These are phyloP conservation scores for Arthrocladium fulminans DNA, from an alignment of 2,329 filamentous ascomycete species.

Conservation along the genomic window DNA sequence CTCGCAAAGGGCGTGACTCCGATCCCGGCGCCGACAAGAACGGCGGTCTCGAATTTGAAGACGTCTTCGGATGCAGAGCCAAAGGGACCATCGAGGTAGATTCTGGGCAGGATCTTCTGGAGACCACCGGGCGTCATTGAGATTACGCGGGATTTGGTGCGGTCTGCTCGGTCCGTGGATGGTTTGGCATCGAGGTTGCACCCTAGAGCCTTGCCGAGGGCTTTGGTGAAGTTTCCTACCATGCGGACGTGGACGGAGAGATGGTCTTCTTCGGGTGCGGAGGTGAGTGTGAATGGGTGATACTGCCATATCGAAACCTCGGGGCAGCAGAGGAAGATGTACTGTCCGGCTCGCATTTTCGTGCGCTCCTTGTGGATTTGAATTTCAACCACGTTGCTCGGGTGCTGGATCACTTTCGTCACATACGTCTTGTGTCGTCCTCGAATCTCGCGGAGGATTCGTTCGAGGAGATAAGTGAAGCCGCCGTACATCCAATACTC, in stretches of 20 bases:
- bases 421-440: slow-evolving; percentile 78
- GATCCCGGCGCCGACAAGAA: slow-evolving; percentile 44
- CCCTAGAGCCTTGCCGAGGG: slow-evolving; percentile 60
- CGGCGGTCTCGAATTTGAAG: slow-evolving; percentile 51
- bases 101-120: slow-evolving; percentile 61
- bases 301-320: slow-evolving; percentile 83
- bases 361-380: slow-evolving; percentile 87
- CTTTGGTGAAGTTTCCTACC: slow-evolving; percentile 71
- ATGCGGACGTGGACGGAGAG: slow-evolving; percentile 79
- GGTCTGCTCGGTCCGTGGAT: slow-evolving; percentile 19
- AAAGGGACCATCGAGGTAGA: slow-evolving; percentile 79
- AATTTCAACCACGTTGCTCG: slow-evolving; percentile 80
- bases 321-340: slow-evolving; percentile 82
- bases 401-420: slow-evolving; percentile 82
- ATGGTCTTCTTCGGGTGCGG: slow-evolving; percentile 81
- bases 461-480: slow-evolving; percentile 70
- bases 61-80: slow-evolving; percentile 81
- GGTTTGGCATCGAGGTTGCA: slow-evolving; percentile 37
- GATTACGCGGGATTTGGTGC: slow-evolving; percentile 48
- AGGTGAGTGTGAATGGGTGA: slow-evolving; percentile 78
- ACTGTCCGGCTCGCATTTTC: slow-evolving; percentile 66
- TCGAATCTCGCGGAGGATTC: slow-evolving; percentile 67
- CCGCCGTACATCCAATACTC: slow-evolving; percentile 84
- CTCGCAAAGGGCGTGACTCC: slow-evolving; percentile 46
- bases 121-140: slow-evolving; percentile 55